A percentile compares a stretch with the other conserved stretches of the same genome.
Evolutionary conservation across 2,329 filamentous ascomycete species (phyloP).

Genomic region (Xylariaceae sp.): DNA sequence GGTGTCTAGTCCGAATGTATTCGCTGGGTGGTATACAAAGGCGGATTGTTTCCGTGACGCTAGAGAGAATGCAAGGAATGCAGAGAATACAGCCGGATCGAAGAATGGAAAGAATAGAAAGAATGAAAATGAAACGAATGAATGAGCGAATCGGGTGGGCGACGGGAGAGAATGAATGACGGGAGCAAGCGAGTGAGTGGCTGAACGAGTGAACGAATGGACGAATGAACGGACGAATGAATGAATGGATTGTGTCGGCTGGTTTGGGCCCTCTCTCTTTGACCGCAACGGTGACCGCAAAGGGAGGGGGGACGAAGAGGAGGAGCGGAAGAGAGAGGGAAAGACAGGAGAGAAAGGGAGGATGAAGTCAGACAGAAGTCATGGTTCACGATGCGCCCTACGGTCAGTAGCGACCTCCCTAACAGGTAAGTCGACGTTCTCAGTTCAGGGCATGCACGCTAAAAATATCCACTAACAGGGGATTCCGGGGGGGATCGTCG

Average conservation of each 20-base stretch:
- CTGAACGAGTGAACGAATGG: not conserved
- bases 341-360: slow-evolving; percentile 10
- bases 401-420: not conserved
- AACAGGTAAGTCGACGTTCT: not conserved
- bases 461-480: not conserved
- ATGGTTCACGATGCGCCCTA: not conserved
- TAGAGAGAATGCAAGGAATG: not conserved
- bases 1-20: not conserved
- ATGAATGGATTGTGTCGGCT: slow-evolving; percentile 3
- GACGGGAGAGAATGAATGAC: not conserved
- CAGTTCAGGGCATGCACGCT: not conserved
- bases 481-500: not conserved
- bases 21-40: not conserved
- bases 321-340: slow-evolving; percentile 5
- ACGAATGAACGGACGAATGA: slow-evolving; percentile 4
- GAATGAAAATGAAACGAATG: not conserved
- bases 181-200: not conserved
- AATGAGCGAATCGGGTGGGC: not conserved
- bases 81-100: not conserved
- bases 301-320: not conserved
- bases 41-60: not conserved
- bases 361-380: slow-evolving; percentile 15
- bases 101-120: slow-evolving; percentile 3
- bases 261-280: not conserved
- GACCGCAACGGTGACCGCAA: not conserved